These are phyloP conservation scores for Trichoderma asperelloides DNA, from an alignment of 495 filamentous ascomycete species.

Conservation along the genomic window DNA sequence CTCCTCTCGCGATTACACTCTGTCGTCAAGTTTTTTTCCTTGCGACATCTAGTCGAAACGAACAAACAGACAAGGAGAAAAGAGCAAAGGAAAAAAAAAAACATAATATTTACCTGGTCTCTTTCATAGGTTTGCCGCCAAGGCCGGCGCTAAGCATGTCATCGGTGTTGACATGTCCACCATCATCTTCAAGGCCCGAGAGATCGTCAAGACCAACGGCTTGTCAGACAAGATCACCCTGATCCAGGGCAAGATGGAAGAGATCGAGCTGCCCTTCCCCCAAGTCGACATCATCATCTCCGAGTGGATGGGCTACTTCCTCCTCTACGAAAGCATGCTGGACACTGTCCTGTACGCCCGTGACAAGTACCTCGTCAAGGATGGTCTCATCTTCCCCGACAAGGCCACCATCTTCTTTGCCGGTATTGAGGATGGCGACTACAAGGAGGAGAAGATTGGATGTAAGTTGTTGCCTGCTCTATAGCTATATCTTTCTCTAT, in stretches of 20 bases:
- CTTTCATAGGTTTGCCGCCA: constrained; percentile 63
- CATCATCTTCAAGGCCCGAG: constrained; percentile 80
- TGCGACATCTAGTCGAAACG: background rate
- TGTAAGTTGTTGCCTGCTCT: constrained; percentile 31
- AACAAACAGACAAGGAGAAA: background rate
- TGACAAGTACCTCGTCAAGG: constrained; percentile 66
- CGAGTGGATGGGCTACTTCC: constrained; percentile 96
- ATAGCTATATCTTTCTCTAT: background rate
- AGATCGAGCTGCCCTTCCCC: constrained; percentile 67
- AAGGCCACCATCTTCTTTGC: constrained; percentile 81
- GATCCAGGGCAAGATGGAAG: constrained; percentile 86
- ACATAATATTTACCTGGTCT: constrained; percentile 11
- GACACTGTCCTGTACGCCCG: constrained; percentile 86
- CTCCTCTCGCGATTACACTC: background rate
- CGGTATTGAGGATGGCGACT: constrained; percentile 78
- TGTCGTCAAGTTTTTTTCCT: background rate
- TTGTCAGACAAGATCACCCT: constrained; percentile 70
- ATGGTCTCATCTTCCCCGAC: constrained; percentile 83
- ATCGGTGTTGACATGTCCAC: constrained; percentile 96
- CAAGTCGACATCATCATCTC: constrained; percentile 93
- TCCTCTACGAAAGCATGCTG: constrained; percentile 92
- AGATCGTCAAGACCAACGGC: constrained; percentile 76
- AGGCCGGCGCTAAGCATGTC: constrained; percentile 85
- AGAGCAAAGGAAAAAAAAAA: background rate
- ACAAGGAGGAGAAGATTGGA: constrained; percentile 64